Evolutionary conservation across 768 basidiomycete species (phyloP).

Genomic region (Auricularia cornea): DNA sequence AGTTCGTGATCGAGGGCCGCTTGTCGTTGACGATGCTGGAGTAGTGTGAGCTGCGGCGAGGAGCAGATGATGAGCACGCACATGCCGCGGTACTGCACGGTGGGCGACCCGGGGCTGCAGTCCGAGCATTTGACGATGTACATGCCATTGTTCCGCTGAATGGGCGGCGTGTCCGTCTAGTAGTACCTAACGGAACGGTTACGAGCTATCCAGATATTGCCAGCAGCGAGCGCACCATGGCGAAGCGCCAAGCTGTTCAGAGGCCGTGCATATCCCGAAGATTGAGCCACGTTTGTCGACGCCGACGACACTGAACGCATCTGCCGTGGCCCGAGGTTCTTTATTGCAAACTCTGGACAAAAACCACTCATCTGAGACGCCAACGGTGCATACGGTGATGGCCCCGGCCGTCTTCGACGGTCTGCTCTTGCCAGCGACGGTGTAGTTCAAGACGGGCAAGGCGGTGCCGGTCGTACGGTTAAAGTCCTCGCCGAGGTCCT

Average conservation of each 20-base stretch:
- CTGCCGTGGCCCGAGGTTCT: slow-evolving; percentile 6
- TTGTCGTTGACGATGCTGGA: slow-evolving; percentile 60
- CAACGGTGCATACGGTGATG: slow-evolving; percentile 62
- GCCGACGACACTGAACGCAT: slow-evolving; percentile 61
- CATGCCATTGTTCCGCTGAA: slow-evolving; percentile 35
- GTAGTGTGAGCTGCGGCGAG: slow-evolving; percentile 1
- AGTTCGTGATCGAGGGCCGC: slow-evolving; percentile 60
- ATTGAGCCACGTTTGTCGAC: slow-evolving; percentile 64
- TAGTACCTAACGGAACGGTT: slow-evolving; percentile 24
- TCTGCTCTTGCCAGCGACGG: slow-evolving; percentile 19
- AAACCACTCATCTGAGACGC: slow-evolving; percentile 16
- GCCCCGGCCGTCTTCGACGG: slow-evolving; percentile 24
- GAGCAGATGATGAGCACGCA: too few species aligned
- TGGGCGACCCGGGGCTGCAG: slow-evolving; percentile 49
- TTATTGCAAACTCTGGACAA: not conserved
- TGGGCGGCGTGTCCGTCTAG: slow-evolving; percentile 74
- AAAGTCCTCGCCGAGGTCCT: slow-evolving; percentile 55
- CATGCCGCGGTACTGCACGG: slow-evolving; percentile 62
- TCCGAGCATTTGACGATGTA: slow-evolving; percentile 23
- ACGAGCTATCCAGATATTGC: not conserved
- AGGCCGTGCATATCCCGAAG: slow-evolving; percentile 57
- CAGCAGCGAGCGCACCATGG: slow-evolving; percentile 51
- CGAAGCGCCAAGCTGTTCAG: slow-evolving; percentile 64
- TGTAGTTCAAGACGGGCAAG: slow-evolving; percentile 44
- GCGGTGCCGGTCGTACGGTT: slow-evolving; percentile 47